Percentiles rank a stretch among this genome's conserved stretches.
Conservation (phyloP, 345 rosid genomes). For the Mercurialis annua region DNA sequence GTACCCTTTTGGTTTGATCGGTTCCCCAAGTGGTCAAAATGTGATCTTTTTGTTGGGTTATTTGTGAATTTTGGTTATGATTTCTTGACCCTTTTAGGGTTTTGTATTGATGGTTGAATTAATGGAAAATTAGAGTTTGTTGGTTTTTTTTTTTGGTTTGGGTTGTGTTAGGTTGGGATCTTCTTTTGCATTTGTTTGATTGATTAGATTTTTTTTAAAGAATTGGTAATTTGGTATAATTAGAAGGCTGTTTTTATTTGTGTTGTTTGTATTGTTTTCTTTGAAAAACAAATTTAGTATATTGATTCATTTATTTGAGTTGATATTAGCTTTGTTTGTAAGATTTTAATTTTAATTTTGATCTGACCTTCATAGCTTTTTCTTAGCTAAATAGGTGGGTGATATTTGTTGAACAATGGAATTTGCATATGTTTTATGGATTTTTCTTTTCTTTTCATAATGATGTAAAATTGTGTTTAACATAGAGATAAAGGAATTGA, state of each 20-base stretch:
- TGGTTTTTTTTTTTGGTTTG: not conserved
- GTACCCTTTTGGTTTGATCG: slow-evolving; percentile 1
- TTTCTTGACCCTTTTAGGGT: not conserved
- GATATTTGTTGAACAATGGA: not conserved
- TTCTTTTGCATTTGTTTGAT: not conserved
- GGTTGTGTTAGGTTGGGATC: not conserved
- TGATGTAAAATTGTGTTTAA: not conserved
- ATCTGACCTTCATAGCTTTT: not conserved
- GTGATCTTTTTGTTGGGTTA: not conserved
- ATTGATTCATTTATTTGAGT: not conserved
- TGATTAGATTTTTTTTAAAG: not conserved
- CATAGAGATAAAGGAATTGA: not conserved
- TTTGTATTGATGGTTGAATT: slow-evolving; percentile 2
- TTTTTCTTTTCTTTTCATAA: not conserved
- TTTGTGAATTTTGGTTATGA: not conserved
- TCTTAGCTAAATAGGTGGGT: not conserved
- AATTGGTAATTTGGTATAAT: not conserved
- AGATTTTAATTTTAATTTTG: not conserved
- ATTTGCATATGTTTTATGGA: not conserved
- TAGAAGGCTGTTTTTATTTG: not conserved
- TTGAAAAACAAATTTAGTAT: not conserved
- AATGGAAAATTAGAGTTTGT: not conserved
- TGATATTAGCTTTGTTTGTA: no score
- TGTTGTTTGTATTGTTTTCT: not conserved
- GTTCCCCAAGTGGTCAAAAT: not conserved